These are phyloP conservation scores for Candida ulmi DNA, from an alignment of 805 yeast species.

Conservation along the genomic window DNA sequence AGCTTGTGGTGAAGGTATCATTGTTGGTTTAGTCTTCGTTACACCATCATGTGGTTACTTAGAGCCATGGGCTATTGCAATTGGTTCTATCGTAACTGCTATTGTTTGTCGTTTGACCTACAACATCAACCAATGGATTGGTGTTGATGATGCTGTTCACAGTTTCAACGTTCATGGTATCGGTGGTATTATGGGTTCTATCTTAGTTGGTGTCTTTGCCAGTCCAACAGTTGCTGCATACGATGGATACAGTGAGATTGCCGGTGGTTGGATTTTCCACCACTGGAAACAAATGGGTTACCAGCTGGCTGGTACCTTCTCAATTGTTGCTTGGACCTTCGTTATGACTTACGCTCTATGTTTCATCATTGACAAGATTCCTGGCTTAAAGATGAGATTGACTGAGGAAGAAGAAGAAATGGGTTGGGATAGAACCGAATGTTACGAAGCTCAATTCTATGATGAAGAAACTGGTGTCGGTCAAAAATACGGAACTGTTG, in stretches of 20 bases:
- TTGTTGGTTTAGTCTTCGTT: slow-evolving; percentile 96
- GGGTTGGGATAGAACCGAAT: slow-evolving; percentile 27
- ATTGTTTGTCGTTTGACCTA: slow-evolving; percentile 82
- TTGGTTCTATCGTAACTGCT: slow-evolving; percentile 77
- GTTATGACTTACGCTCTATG: slow-evolving; percentile 38
- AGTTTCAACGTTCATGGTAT: slow-evolving; percentile 95
- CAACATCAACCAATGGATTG: slow-evolving; percentile 67
- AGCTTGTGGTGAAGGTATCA: slow-evolving; percentile 89
- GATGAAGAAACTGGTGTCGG: neutral
- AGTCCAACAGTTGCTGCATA: slow-evolving; percentile 82
- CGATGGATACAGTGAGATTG: slow-evolving; percentile 78
- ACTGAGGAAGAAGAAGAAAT: slow-evolving; percentile 40
- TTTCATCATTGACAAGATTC: slow-evolving; percentile 43
- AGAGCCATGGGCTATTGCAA: slow-evolving; percentile 86
- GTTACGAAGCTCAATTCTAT: neutral
- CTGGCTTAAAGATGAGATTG: slow-evolving; percentile 43
- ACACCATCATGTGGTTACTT: slow-evolving; percentile 92
- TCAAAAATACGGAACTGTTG: neutral
- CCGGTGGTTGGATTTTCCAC: slow-evolving; percentile 91
- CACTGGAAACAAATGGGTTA: slow-evolving; percentile 89
- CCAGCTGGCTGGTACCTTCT: slow-evolving; percentile 59
- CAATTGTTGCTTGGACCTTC: slow-evolving; percentile 40
- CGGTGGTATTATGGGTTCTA: slow-evolving; percentile 85
- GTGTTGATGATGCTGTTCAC: slow-evolving; percentile 89
- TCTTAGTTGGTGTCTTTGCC: slow-evolving; percentile 83